phyloP scores from a whole-genome alignment of 495 filamentous ascomycete genomes.

The Tuber brumale region DNA sequence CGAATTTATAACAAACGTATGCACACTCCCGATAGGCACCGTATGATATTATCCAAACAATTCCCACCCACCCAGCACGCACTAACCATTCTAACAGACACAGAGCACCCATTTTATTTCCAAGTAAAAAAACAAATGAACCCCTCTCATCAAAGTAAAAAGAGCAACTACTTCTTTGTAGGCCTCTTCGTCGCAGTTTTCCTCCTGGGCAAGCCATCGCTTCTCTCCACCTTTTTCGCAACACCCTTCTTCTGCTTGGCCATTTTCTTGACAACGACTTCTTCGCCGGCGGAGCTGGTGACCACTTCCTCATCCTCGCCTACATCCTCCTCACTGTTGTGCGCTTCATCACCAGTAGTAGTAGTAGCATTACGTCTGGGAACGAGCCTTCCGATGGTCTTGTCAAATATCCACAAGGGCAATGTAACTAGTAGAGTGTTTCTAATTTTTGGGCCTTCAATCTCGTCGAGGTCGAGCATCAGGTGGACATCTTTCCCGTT shows the following conservation, averaged over 20 bases:
- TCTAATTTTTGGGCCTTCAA: conserved; percentile 57
- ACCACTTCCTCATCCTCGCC: conserved; percentile 43
- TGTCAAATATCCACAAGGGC: conserved; percentile 59
- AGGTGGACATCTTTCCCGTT: conserved; percentile 77
- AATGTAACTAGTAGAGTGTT: conserved; percentile 66
- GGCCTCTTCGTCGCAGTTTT: conserved; percentile 24
- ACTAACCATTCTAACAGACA: background rate
- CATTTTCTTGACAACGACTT: conserved; percentile 7
- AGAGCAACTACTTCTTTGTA: conserved; percentile 28
- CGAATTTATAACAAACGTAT: background rate
- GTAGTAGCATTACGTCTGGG: conserved; percentile 40
- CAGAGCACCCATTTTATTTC: background rate
- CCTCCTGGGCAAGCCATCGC: conserved; percentile 35
- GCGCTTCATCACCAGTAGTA: conserved; percentile 41
- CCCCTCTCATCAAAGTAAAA: background rate
- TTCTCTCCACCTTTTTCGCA: conserved; percentile 37
- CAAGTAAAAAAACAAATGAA: background rate
- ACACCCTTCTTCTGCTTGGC: conserved; percentile 34
- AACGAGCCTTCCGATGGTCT: conserved; percentile 53
- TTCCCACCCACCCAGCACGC: background rate
- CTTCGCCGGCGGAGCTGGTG: conserved; percentile 42
- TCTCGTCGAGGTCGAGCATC: conserved; percentile 70
- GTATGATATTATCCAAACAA: background rate
- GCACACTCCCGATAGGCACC: background rate
- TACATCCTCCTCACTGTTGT: conserved; percentile 34